These are phyloP conservation scores for Kandelia obovata DNA, from an alignment of 345 rosid genomes.

Conservation along the genomic window DNA sequence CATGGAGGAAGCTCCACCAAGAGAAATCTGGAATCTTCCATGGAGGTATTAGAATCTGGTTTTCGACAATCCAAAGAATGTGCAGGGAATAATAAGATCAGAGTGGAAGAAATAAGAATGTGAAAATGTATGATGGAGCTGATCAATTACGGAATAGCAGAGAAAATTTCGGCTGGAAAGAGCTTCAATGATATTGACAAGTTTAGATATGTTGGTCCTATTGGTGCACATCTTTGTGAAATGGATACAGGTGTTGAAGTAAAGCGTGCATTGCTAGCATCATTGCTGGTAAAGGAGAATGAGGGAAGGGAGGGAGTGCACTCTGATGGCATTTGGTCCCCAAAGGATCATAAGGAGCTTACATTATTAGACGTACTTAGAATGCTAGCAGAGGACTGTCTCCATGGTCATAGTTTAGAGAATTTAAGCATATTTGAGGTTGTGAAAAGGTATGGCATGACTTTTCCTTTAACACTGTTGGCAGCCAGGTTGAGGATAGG, in stretches of 20 bases:
- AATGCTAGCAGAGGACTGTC: constrained; percentile 11
- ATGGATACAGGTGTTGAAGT: constrained; percentile 8
- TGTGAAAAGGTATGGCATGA: constrained; percentile 17
- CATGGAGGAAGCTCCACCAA: constrained; percentile 9
- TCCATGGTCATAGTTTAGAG: constrained; percentile 5
- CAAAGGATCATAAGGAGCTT: background rate
- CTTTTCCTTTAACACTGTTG: constrained; percentile 15
- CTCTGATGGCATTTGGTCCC: background rate
- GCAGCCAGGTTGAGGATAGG: background rate
- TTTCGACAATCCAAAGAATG: constrained; percentile 1
- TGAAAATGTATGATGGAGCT: background rate
- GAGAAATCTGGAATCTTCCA: constrained; percentile 22
- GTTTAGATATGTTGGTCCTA: constrained; percentile 17
- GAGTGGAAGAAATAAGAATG: background rate
- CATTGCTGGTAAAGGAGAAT: constrained; percentile 10
- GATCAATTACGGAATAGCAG: constrained; percentile 1
- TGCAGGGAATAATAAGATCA: background rate
- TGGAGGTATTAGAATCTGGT: constrained; percentile 13
- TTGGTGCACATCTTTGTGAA: background rate
- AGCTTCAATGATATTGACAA: constrained; percentile 26
- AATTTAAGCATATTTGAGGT: constrained; percentile 11
- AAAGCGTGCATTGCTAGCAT: constrained; percentile 24
- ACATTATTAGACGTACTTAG: constrained; percentile 27
- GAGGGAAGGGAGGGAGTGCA: background rate
- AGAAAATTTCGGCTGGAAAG: background rate